These are phyloP conservation scores for Albifimbria verrucaria DNA, from an alignment of 2,329 filamentous ascomycete species.

Conservation along the genomic window DNA sequence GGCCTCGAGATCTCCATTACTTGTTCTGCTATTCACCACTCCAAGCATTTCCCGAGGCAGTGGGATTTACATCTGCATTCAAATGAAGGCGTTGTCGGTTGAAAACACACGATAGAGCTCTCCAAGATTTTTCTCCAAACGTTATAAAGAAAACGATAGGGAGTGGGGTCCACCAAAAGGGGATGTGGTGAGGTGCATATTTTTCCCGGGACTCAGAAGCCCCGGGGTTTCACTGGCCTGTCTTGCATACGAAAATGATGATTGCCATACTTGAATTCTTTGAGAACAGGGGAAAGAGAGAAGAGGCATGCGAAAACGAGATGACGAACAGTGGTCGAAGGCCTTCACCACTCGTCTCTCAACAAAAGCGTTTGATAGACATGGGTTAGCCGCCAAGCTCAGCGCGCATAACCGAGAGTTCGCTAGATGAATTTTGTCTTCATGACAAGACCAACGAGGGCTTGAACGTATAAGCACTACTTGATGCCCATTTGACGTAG, in stretches of 20 bases:
- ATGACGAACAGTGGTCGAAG: no score
- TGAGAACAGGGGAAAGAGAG: no score
- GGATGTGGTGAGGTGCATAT: no score
- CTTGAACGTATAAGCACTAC: not conserved
- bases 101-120: conserved; percentile 28
- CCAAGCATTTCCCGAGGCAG: not conserved
- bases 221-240: no score
- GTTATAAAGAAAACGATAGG: not conserved
- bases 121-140: conserved; percentile 11
- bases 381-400: not conserved
- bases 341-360: not conserved
- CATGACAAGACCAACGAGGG: not conserved
- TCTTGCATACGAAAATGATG: no score
- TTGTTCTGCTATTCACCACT: not conserved
- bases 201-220: no score
- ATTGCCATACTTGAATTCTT: no score
- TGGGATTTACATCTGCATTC: conserved; percentile 15
- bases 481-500: no score
- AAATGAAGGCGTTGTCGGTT: conserved; percentile 27
- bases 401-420: not conserved
- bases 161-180: no score
- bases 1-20: not conserved
- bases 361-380: not conserved
- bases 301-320: no score
- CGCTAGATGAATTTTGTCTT: not conserved